These are phyloP conservation scores for Colletotrichum salicis DNA, from an alignment of 2,329 filamentous ascomycete species.

Conservation along the genomic window DNA sequence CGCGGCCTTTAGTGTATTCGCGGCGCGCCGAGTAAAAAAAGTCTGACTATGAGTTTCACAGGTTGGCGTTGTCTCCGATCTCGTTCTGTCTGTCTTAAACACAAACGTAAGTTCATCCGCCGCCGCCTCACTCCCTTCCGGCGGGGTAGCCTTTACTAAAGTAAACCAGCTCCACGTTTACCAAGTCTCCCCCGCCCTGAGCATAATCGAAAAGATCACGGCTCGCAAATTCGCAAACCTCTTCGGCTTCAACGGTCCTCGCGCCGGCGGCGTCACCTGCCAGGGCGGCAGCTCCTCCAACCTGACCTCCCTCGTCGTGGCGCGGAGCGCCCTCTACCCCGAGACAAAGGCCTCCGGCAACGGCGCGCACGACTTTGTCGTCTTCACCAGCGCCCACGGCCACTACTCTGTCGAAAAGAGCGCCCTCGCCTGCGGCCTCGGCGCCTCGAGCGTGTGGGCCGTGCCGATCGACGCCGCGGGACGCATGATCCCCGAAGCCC, in stretches of 20 bases:
- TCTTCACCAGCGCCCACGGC: slow-evolving; percentile 90
- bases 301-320: slow-evolving; percentile 84
- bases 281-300: slow-evolving; percentile 90
- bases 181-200: slow-evolving; percentile 89
- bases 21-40: not conserved
- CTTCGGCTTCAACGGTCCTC: slow-evolving; percentile 78
- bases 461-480: slow-evolving; percentile 80
- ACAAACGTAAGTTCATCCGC: slow-evolving; percentile 74
- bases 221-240: slow-evolving; percentile 76
- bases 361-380: slow-evolving; percentile 71
- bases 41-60: slow-evolving; percentile 41
- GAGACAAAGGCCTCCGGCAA: slow-evolving; percentile 80
- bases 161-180: slow-evolving; percentile 82
- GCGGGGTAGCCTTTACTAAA: not conserved
- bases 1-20: not conserved
- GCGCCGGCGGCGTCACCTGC: slow-evolving; percentile 79
- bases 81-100: slow-evolving; percentile 87
- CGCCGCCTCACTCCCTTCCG: not conserved
- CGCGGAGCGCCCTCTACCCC: slow-evolving; percentile 86
- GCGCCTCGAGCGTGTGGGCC: slow-evolving; percentile 75
- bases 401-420: slow-evolving; percentile 97
- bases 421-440: slow-evolving; percentile 89
- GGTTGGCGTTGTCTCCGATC: slow-evolving; percentile 85
- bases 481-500: slow-evolving; percentile 73
- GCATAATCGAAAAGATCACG: slow-evolving; percentile 87